Percentiles rank a stretch among this genome's conserved stretches.
phyloP scores from a whole-genome alignment of 768 basidiomycete species.

The Boletus patriciae region DNA sequence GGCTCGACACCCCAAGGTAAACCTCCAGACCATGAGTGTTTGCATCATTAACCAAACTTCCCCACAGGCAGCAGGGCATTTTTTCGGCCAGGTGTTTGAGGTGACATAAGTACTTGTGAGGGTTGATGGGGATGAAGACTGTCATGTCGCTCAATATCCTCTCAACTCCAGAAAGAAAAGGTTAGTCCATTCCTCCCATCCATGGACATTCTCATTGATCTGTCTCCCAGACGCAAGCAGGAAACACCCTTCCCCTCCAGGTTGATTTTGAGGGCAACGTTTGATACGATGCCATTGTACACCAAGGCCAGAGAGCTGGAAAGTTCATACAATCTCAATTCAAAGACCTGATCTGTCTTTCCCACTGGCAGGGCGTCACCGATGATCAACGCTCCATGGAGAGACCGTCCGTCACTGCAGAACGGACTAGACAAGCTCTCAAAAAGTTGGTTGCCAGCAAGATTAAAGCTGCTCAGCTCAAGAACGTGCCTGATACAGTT shows the following conservation, averaged over 20 bases:
- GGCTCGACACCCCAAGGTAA: constrained; percentile 85
- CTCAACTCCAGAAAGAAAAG: constrained; percentile 93
- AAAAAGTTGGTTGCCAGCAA: constrained; percentile 93
- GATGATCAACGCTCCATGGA: constrained; percentile 79
- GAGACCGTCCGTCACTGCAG: constrained; percentile 87
- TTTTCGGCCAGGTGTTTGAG: too few relatives aligned
- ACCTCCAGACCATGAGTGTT: constrained; percentile 12
- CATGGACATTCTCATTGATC: not conserved
- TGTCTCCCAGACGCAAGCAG: constrained; percentile 68
- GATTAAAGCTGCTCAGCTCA: constrained; percentile 98
- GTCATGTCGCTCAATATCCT: constrained; percentile 96
- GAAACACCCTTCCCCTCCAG: constrained; percentile 94
- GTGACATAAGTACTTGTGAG: constrained; percentile 61
- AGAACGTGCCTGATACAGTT: constrained; percentile 83
- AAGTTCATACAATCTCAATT: constrained; percentile 92
- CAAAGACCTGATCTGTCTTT: constrained; percentile 94
- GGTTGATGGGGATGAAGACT: too few relatives aligned
- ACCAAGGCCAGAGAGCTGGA: constrained; percentile 87
- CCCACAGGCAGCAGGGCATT: constrained; percentile 73
- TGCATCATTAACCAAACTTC: constrained; percentile 18
- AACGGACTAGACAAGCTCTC: constrained; percentile 85
- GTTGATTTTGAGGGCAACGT: constrained; percentile 97
- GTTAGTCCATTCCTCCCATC: constrained; percentile 39
- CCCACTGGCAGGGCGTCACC: constrained; percentile 82
- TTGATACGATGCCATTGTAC: constrained; percentile 94